Evolutionary conservation across 139 green algal species (phyloP).

Genomic region (Trebouxia sp.): DNA sequence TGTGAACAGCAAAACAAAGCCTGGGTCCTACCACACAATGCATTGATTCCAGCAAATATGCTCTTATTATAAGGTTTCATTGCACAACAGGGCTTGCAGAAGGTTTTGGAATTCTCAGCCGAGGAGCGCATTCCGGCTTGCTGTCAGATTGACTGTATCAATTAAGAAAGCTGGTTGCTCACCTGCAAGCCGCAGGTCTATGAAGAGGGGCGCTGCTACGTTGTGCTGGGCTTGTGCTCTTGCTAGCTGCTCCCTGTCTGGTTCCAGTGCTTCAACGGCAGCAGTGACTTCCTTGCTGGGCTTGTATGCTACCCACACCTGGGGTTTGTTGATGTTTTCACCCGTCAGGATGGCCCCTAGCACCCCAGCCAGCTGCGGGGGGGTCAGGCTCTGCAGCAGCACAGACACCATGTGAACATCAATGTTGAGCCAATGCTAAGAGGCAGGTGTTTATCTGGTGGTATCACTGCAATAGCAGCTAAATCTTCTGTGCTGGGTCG

Average conservation of each 20-base stretch:
- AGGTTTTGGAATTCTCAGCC: too few relatives aligned
- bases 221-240: slow-evolving; percentile 56
- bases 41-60: background rate
- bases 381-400: slow-evolving; percentile 51
- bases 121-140: too few relatives aligned
- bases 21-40: background rate
- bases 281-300: slow-evolving; percentile 45
- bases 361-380: slow-evolving; percentile 66
- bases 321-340: slow-evolving; percentile 51
- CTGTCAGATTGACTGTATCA: too few relatives aligned
- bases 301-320: slow-evolving; percentile 52
- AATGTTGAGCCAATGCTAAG: too few relatives aligned
- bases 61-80: too few relatives aligned
- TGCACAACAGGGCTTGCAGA: too few relatives aligned
- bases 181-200: slow-evolving; percentile 69
- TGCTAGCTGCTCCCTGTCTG: slow-evolving; percentile 47
- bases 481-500: too few relatives aligned
- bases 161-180: background rate
- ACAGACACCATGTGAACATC: too few relatives aligned
- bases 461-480: too few relatives aligned
- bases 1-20: too few relatives aligned
- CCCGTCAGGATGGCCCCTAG: slow-evolving; percentile 58
- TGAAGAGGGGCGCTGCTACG: slow-evolving; percentile 51
- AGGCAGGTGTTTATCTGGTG: too few relatives aligned
- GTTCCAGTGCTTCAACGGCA: slow-evolving; percentile 63